Evolutionary conservation across 495 filamentous ascomycete species (phyloP).

Genomic region (Penicilliopsis zonata): DNA sequence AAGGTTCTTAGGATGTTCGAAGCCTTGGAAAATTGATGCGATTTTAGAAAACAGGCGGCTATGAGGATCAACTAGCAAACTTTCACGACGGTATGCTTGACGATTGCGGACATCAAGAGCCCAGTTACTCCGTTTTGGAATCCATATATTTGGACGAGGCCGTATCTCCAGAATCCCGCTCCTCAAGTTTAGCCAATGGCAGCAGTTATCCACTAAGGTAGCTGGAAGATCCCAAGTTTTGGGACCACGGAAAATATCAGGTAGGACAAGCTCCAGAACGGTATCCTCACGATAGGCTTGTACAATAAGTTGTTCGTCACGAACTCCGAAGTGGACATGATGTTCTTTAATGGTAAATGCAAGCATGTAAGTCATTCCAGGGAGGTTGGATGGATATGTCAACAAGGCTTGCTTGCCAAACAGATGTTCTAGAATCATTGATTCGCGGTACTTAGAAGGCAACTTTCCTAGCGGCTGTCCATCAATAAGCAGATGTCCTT

Average conservation of each 20-base stretch:
- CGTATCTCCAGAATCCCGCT: conserved; percentile 26
- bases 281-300: conserved; percentile 3
- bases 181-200: conserved; percentile 47
- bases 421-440: conserved; percentile 26
- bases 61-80: conserved; percentile 20
- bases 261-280: conserved; percentile 34
- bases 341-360: conserved; percentile 15
- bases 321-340: conserved; percentile 29
- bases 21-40: conserved; percentile 16
- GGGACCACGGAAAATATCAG: conserved; percentile 15
- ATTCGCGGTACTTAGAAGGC: conserved; percentile 29
- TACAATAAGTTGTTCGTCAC: conserved; percentile 13
- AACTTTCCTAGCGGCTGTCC: conserved; percentile 38
- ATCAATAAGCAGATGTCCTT: conserved; percentile 44
- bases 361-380: conserved; percentile 34
- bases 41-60: conserved; percentile 15
- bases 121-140: conserved; percentile 19
- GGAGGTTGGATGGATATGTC: conserved; percentile 28
- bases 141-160: conserved; percentile 18
- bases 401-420: conserved; percentile 27
- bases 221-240: conserved; percentile 27
- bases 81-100: conserved; percentile 8
- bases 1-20: conserved; percentile 17
- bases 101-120: conserved; percentile 11
- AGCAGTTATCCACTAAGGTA: conserved; percentile 30